Conservation (phyloP, 1,284 basidiomycete genomes). For the Bondarzewia mesenterica region DNA sequence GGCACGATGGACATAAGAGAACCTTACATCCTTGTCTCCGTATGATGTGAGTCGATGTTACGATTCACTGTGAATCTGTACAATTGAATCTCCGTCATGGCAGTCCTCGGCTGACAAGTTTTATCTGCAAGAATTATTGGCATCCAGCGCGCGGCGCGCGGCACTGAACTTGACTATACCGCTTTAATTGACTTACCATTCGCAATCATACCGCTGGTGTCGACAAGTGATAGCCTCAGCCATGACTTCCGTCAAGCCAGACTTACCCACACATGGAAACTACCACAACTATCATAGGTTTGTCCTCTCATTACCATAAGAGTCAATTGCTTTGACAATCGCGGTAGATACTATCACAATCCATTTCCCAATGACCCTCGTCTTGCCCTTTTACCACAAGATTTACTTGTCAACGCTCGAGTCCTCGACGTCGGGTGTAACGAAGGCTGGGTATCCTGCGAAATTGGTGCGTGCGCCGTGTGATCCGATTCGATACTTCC, state of each 20-base stretch:
- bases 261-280: conserved; percentile 49
- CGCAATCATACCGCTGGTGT: neutral
- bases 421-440: conserved; percentile 82
- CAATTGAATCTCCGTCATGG: too few relatives aligned
- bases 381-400: conserved; percentile 45
- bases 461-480: conserved; percentile 44
- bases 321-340: too few relatives aligned
- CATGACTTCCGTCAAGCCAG: conserved; percentile 9
- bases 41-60: too few relatives aligned
- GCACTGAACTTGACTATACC: too few relatives aligned
- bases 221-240: neutral
- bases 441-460: conserved; percentile 74
- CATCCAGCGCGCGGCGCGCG: too few relatives aligned
- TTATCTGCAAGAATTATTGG: too few relatives aligned
- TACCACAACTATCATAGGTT: conserved; percentile 66
- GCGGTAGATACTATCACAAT: conserved; percentile 58
- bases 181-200: neutral
- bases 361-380: conserved; percentile 42
- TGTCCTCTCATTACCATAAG: conserved; percentile 8
- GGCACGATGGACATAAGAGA: too few relatives aligned
- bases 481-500: neutral
- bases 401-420: conserved; percentile 42
- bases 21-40: too few relatives aligned
- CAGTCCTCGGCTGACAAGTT: too few relatives aligned
- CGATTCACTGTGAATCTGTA: too few relatives aligned